phyloP scores from a whole-genome alignment of 73 alveolate species.

The Paraurostyla sp. region DNA sequence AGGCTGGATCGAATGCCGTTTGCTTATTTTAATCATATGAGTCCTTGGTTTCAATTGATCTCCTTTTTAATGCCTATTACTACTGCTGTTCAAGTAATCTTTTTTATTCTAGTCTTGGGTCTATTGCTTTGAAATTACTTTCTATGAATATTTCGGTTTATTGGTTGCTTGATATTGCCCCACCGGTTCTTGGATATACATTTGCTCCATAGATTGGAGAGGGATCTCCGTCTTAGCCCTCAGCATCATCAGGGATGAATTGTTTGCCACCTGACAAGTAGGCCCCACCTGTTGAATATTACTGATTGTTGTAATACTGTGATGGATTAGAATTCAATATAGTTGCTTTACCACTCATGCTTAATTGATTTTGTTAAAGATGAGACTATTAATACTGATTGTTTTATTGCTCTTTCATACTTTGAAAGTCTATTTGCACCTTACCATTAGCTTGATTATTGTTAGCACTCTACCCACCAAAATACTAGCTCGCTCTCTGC shows the following conservation, averaged over 20 bases:
- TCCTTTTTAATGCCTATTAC: not conserved
- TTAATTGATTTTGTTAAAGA: not conserved
- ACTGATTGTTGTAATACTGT: not conserved
- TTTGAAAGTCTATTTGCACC: too few relatives aligned
- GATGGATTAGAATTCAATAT: not conserved
- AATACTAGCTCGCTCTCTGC: too few relatives aligned
- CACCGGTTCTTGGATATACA: not conserved
- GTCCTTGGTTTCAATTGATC: conserved; percentile 26
- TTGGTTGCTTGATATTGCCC: not conserved
- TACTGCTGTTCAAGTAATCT: not conserved
- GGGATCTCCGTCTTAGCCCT: not conserved
- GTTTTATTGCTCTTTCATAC: conserved; percentile 20
- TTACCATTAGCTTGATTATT: too few relatives aligned
- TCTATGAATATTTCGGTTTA: too few relatives aligned
- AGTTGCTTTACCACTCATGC: too few relatives aligned
- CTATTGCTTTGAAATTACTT: not conserved
- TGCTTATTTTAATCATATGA: not conserved
- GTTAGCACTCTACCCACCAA: too few relatives aligned
- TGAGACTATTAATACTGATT: not conserved
- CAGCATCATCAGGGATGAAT: not conserved
- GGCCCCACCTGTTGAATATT: not conserved
- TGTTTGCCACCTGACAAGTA: not conserved
- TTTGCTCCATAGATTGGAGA: not conserved
- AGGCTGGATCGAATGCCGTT: not conserved
- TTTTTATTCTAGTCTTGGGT: conserved; percentile 6